A percentile compares a stretch with the other conserved stretches of the same genome.
Conservation (phyloP, 148 eudicot species). For the Amaranthus hypochondriacus region DNA sequence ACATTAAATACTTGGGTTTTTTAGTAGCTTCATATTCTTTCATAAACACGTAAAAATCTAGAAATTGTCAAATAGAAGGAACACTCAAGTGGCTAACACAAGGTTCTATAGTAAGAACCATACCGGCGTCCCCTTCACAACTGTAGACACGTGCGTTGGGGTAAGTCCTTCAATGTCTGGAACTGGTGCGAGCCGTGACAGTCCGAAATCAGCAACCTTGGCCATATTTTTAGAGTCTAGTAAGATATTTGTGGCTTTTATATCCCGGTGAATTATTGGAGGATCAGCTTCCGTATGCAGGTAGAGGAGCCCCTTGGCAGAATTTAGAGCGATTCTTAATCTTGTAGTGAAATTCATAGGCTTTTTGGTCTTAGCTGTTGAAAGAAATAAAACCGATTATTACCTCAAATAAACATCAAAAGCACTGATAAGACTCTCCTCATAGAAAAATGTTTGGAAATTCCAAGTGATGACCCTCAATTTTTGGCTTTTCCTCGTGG, state of each 20-base stretch:
- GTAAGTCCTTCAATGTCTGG: slow-evolving; percentile 51
- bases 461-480: background rate
- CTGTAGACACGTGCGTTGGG: slow-evolving; percentile 74
- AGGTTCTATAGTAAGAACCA: slow-evolving; percentile 13
- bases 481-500: too few relatives aligned
- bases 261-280: slow-evolving; percentile 88
- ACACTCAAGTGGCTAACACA: background rate
- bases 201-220: slow-evolving; percentile 92
- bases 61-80: background rate
- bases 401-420: background rate
- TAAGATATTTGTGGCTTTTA: slow-evolving; percentile 81
- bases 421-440: background rate
- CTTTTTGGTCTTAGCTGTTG: slow-evolving; percentile 45
- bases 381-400: background rate
- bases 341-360: slow-evolving; percentile 32
- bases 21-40: too few relatives aligned
- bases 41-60: too few relatives aligned
- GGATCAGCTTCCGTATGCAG: slow-evolving; percentile 93
- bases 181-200: slow-evolving; percentile 83
- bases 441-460: background rate
- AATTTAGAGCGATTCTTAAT: slow-evolving; percentile 55
- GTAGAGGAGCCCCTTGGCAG: slow-evolving; percentile 88
- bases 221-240: slow-evolving; percentile 62
- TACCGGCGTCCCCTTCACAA: slow-evolving; percentile 93
- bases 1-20: too few relatives aligned